phyloP scores from a whole-genome alignment of 495 filamentous ascomycete genomes.

The Acidomyces sp. region DNA sequence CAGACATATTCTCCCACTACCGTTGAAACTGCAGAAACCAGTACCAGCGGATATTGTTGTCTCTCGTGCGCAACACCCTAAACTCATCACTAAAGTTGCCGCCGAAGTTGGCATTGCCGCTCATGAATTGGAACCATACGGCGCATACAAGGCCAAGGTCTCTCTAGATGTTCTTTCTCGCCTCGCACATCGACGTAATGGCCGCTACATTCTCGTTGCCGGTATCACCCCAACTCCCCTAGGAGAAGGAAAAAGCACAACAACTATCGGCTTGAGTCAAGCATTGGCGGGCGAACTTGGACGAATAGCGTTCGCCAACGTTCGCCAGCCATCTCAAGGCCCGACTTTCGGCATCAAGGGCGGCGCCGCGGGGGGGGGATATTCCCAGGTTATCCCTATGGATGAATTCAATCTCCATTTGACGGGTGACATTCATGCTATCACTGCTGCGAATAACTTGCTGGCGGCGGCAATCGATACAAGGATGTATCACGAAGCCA shows the following conservation, averaged over 20 bases:
- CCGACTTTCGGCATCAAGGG: slow-evolving; percentile 99
- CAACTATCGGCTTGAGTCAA: slow-evolving; percentile 90
- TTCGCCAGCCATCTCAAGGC: slow-evolving; percentile 90
- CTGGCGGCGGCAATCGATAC: slow-evolving; percentile 97
- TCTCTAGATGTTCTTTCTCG: slow-evolving; percentile 69
- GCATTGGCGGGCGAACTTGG: slow-evolving; percentile 84
- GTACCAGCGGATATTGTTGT: slow-evolving; percentile 92
- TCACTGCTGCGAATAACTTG: slow-evolving; percentile 93
- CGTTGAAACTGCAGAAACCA: slow-evolving; percentile 56
- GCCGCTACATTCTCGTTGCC: slow-evolving; percentile 79
- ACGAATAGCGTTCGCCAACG: slow-evolving; percentile 85
- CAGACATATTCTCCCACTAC: slow-evolving; percentile 62
- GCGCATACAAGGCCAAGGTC: slow-evolving; percentile 88
- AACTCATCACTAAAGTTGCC: slow-evolving; percentile 71
- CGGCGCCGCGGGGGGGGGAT: slow-evolving; percentile 90
- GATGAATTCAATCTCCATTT: slow-evolving; percentile 98
- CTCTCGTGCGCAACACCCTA: slow-evolving; percentile 77
- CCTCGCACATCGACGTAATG: slow-evolving; percentile 73
- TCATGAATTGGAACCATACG: slow-evolving; percentile 86
- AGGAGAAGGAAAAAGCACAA: slow-evolving; percentile 96
- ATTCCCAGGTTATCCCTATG: slow-evolving; percentile 98
- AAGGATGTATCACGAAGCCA: slow-evolving; percentile 92
- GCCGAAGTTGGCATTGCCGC: slow-evolving; percentile 74
- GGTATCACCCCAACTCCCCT: slow-evolving; percentile 97
- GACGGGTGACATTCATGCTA: slow-evolving; percentile 95